Base-by-base conservation (phyloP, 495 filamentous ascomycete genomes). In the Umbilicaria muhlenbergii region DNA sequence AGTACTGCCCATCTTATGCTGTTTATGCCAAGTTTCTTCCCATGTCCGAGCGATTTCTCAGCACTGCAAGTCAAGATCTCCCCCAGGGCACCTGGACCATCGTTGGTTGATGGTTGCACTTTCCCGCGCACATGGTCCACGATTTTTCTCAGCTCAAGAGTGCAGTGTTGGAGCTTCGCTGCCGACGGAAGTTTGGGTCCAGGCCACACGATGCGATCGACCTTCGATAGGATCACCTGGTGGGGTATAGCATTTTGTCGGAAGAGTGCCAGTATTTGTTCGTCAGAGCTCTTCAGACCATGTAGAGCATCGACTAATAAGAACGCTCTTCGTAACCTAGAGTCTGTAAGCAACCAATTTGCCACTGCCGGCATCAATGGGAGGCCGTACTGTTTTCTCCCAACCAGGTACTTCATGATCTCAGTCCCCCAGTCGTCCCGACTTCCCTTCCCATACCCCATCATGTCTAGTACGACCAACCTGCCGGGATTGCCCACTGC, bases 391-490 rank as follows among this genome's bases (percentile, higher is more conserved):
- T 87, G 76, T 51, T 68, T 77, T 44, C 88, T 68, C 36, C 70
- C 66, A 32, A 65, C 62, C 21, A 95, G 55, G 66, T 92, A 95
- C 59, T 92, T 86, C 60, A 83, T 69, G 49, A 93, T 87, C 62
- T 95, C 80, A 48, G 62, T 60, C 2, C 91, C 91, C 89, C 89
- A 95, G 49, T 79, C 80, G 34, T 69, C 58, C 36, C 74, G 64
- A 54, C 81, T 84, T 5, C 75, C 81, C 42, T 80, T 69, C 4
- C 92, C 91, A 54, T 98, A 98, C 2, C 91, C 92, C 6, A 91
- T 92, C 85, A 92, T 89, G 60, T 98, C 92, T 32, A 94, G 63
- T 11, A 91, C 51, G 7, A 77, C 65, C 39, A 93, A 55, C 11
- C 74, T 67, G 41, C 80, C 71, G 42, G 67, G 65, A 15, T 69